A percentile compares a stretch with the other conserved stretches of the same genome.
These are phyloP conservation scores for Sedum album DNA, from an alignment of 164 flowering plant genomes.

Conservation along the genomic window DNA sequence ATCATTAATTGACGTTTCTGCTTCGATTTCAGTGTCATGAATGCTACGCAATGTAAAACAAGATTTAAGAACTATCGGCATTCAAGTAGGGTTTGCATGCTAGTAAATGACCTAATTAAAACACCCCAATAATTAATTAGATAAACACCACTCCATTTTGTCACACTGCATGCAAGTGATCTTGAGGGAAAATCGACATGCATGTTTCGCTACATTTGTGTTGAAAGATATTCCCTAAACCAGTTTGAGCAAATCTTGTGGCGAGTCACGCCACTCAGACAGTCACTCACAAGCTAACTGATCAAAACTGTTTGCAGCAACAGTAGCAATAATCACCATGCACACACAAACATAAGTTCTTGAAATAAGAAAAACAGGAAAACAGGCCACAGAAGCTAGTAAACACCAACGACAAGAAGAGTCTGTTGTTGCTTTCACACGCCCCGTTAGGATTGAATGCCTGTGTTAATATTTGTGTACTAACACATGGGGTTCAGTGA, in stretches of 20 bases:
- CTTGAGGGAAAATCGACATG: too few relatives aligned
- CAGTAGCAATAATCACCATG: slow-evolving; percentile 1
- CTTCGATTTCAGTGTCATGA: slow-evolving; percentile 2
- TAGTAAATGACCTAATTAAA: background rate
- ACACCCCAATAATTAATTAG: background rate
- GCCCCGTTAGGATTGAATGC: background rate
- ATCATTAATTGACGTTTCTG: background rate
- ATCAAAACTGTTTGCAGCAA: background rate
- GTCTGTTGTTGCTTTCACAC: background rate
- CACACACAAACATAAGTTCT: background rate
- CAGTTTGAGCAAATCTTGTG: background rate
- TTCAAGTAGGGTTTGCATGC: background rate
- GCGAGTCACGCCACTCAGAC: background rate
- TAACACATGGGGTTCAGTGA: slow-evolving; percentile 1
- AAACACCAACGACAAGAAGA: background rate
- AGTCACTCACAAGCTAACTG: background rate
- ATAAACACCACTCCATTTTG: background rate
- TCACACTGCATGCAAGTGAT: background rate
- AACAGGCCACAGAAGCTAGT: background rate
- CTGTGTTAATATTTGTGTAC: background rate
- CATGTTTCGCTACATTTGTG: background rate
- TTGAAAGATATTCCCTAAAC: background rate
- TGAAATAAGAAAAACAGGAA: background rate
- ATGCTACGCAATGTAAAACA: slow-evolving; percentile 3
- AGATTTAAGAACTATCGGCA: background rate